Evolutionary conservation across 805 yeast genomes (phyloP).

Genomic region (Ascoidea rubescens): DNA sequence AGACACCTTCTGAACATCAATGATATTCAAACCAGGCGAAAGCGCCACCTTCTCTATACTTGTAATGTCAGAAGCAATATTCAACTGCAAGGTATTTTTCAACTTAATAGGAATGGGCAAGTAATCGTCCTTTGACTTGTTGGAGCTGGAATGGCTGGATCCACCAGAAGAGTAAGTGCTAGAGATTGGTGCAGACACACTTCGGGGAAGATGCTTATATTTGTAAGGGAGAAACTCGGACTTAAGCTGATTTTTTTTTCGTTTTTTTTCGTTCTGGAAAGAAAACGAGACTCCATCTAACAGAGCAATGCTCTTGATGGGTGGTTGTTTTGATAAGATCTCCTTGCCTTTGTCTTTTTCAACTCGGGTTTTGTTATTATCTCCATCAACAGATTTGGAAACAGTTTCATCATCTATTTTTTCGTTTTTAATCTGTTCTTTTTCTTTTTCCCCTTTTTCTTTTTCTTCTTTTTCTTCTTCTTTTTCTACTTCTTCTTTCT

Average conservation of each 20-base stretch:
- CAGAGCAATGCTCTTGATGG: constrained; percentile 4
- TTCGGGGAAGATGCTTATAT: constrained; percentile 2
- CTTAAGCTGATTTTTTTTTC: constrained; percentile 10
- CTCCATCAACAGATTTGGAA: not conserved
- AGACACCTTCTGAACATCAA: not conserved
- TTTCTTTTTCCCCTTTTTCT: not conserved
- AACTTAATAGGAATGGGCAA: constrained; percentile 17
- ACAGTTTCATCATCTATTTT: not conserved
- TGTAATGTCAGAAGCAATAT: not conserved
- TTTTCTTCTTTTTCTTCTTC: not conserved
- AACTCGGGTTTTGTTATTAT: too few species aligned
- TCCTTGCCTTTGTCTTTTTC: not conserved
- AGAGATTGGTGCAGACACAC: too few species aligned
- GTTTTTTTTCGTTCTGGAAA: too few species aligned
- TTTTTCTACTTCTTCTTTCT: not conserved
- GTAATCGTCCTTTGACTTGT: constrained; percentile 11
- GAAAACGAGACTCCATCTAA: not conserved
- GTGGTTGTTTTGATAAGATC: not conserved
- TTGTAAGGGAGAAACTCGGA: constrained; percentile 11
- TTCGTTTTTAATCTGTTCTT: not conserved
- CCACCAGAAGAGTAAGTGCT: too few species aligned
- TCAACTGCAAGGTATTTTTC: not conserved
- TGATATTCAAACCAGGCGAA: not conserved
- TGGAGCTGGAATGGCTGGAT: not conserved
- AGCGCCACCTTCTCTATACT: not conserved